Evolutionary conservation across 2,329 filamentous ascomycete genomes (phyloP), one percentile per base, ranked within the genome.

Genomic region (Penicillium sp.): DNA sequence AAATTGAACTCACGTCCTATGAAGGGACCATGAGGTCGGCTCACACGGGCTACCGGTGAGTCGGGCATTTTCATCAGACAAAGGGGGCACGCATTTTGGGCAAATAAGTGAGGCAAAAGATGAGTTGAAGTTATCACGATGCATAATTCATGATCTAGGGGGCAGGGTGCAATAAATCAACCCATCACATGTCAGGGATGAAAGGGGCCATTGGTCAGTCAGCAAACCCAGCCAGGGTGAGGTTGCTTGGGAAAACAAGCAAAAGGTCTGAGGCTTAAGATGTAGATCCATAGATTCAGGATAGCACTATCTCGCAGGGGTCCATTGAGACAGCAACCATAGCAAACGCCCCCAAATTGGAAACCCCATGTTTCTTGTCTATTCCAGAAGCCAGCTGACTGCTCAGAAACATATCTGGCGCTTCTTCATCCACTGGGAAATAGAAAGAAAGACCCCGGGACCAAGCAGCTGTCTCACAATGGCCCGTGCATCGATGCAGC

Each of bases 381-480:
- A 44, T 50, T 14, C 11, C 0, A 48, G 26, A 23, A 23, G 14
- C 16, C 44, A 32, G 23, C 18, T 29, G 36, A 30, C 49, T 56
- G 51, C 32, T 38, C 44, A 16, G 27, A 55, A 53, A 46, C 27
- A 39, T 41, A 27, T 36, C 32, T 23, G 16, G 36, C 27, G 34
- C 10, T 47, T 48, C 23, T 27, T 43, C 48, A 52, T 50, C 53
- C 41, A 46, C 51, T 35, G 30, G 34, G 18, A 32, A 36, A 34
- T 34, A 18, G 14, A n/a, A 10, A 48, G 46, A 49, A 48, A 40
- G 48, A 14, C n/a, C 3, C 50, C 47, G 53, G 57, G 46, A 57
- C 47, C 44, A 55, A 52, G 56, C 41, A 47, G 52, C 46, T 57
- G 59, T 61, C 57, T 62, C 51, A 63, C 61, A 58, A 47, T 40